Evolutionary conservation across 768 basidiomycete species (phyloP), one percentile per base, ranked within the genome.

Genomic region (Coprinopsis strossmayeri): DNA sequence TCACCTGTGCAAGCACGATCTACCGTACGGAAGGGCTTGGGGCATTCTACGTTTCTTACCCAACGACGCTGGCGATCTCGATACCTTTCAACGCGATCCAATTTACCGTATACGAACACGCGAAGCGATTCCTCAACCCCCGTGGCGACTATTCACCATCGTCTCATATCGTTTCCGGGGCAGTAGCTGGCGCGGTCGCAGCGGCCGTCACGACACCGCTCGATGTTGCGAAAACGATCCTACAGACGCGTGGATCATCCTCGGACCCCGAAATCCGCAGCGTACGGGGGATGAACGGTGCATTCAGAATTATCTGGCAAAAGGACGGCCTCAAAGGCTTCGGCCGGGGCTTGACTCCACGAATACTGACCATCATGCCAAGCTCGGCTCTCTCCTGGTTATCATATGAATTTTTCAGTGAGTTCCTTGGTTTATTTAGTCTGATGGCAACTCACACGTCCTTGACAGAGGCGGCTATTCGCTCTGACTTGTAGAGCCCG

Each of bases 81-180:
- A 88, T 99, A 51, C 96, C 96, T 2, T 97, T 97, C 73, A 97
- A 94, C 57, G 96, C 96, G 47, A 94, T 93, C 41, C 96, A 99
- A 64, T 97, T 91, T 69, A 90, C 91, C 5, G 89, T 91, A 5
- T 99, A 99, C 69, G 96, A 98, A 65, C 87, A 89, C 61, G 64
- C 94, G 52, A 98, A 98, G 70, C 74, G 72, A 48, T 63, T 88
- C 46, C 69, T 95, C 63, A 99, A 98, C 66, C 91, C 96, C 5
- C 68, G 74, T 30, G 83, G 85, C 39, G 76, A 79, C 44, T 99
- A 99, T 67, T 94, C 92, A 17, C 96, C 96, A n/a, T 62, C 79
- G 35, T 88, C 94, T 32, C 96, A 99, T 68, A 87, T 96, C 52
- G 70, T 85, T 39, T 88, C 95, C 0, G 96, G 96, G 28, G 96